Percentiles rank a stretch among this genome's conserved stretches.
Conservation (phyloP, 2,329 filamentous ascomycete species). For the Paracoccidioides lutzii region DNA sequence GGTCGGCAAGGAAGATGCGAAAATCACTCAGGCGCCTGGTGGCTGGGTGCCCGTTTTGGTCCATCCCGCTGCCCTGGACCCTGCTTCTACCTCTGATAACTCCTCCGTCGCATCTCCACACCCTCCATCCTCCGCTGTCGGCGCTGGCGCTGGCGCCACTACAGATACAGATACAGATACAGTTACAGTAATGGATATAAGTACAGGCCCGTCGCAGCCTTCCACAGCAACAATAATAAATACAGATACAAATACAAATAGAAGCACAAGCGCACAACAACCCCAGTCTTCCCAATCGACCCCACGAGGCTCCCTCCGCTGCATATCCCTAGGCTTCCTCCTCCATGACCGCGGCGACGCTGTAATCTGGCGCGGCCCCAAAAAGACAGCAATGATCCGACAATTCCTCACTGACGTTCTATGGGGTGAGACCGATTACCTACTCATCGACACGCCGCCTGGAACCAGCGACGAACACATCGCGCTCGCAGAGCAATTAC, state of each 20-base stretch:
- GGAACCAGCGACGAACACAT: conserved; percentile 97
- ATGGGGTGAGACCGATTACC: conserved; percentile 77
- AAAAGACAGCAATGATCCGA: conserved; percentile 97
- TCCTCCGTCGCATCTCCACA: conserved; percentile 27
- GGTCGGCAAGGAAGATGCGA: conserved; percentile 75
- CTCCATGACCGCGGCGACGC: conserved; percentile 73
- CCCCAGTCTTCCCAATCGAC: conserved; percentile 3
- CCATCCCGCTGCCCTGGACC: conserved; percentile 32
- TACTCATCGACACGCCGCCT: conserved; percentile 90
- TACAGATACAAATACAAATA: conserved; percentile 3
- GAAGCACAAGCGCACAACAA: not conserved
- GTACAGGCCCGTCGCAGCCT: not conserved
- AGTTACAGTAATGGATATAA: too few relatives aligned
- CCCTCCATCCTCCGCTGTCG: not conserved
- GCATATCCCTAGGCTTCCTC: conserved; percentile 90
- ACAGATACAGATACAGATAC: not conserved
- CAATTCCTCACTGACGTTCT: conserved; percentile 88
- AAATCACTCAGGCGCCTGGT: conserved; percentile 79
- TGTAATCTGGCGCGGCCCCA: conserved; percentile 93
- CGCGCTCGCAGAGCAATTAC: conserved; percentile 74
- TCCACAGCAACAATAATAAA: conserved; percentile 2
- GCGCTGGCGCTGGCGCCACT: not conserved
- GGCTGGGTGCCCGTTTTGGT: conserved; percentile 88
- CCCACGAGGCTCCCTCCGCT: conserved; percentile 36
- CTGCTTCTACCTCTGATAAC: not conserved